A percentile compares a stretch with the other conserved stretches of the same genome.
These are phyloP conservation scores for Erodium moschatum DNA, from an alignment of 441 rosid genomes.

Conservation along the genomic window DNA sequence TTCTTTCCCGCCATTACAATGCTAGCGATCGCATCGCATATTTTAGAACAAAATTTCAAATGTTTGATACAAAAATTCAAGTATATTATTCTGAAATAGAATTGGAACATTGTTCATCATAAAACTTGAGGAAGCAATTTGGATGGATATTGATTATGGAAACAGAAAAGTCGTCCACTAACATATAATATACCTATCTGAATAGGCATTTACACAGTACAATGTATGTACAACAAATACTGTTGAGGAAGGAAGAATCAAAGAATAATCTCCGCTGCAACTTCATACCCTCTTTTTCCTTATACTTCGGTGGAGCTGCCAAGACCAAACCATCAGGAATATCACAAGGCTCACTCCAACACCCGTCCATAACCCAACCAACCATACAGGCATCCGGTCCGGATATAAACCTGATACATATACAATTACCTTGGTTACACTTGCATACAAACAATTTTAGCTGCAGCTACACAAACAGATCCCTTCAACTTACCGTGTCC, in stretches of 20 bases:
- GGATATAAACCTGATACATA: slow-evolving; percentile 65
- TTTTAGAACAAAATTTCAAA: too few species aligned
- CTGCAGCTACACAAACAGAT: not conserved
- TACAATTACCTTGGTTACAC: too few species aligned
- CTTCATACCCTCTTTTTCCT: slow-evolving; percentile 57
- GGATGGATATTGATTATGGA: too few species aligned
- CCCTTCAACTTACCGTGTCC: slow-evolving; percentile 60
- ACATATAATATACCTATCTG: slow-evolving; percentile 16
- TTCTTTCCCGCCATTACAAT: too few species aligned
- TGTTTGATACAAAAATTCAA: too few species aligned
- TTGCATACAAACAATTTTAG: too few species aligned
- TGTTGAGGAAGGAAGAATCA: too few species aligned
- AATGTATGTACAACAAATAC: slow-evolving; percentile 1
- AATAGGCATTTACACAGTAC: slow-evolving; percentile 29
- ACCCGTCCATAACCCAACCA: slow-evolving; percentile 62
- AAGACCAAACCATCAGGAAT: slow-evolving; percentile 69
- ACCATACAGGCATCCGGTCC: slow-evolving; percentile 68
- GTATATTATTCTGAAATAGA: too few species aligned
- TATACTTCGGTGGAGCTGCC: slow-evolving; percentile 54
- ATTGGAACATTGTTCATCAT: too few species aligned
- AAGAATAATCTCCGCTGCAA: slow-evolving; percentile 28
- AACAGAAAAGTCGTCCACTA: too few species aligned
- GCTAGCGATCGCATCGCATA: too few species aligned
- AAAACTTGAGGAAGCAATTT: too few species aligned
- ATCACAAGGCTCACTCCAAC: slow-evolving; percentile 48